A percentile compares a stretch with the other conserved stretches of the same genome.
phyloP scores from a whole-genome alignment of 2,329 filamentous ascomycete species.

The Metarhizium anisopliae region DNA sequence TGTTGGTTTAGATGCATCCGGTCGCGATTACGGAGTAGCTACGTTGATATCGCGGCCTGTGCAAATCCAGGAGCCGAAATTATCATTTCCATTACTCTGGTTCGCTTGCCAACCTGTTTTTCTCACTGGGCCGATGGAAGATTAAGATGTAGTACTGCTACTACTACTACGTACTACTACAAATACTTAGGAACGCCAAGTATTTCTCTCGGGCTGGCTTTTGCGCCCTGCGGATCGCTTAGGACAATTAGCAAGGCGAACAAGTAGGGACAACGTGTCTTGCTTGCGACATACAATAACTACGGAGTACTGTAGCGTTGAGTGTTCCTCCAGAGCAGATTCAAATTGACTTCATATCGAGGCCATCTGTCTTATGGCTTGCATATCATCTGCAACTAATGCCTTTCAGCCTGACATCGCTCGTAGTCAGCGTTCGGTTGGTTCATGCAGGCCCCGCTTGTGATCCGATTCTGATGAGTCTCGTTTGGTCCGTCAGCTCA shows the following conservation, averaged over 20 bases:
- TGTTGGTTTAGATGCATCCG: neutral
- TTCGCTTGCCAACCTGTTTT: neutral
- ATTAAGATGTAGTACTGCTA: neutral
- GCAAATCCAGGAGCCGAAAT: too few species aligned
- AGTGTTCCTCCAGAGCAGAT: neutral
- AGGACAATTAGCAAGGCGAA: neutral
- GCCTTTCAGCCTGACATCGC: constrained; percentile 3
- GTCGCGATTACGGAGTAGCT: neutral
- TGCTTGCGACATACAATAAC: neutral
- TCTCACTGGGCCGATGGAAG: neutral
- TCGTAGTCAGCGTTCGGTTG: neutral
- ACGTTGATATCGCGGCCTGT: too few species aligned
- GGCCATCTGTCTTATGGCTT: constrained; percentile 8
- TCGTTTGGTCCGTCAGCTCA: neutral
- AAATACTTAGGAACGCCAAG: neutral
- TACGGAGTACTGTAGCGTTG: neutral
- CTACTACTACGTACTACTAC: neutral
- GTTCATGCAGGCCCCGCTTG: constrained; percentile 9
- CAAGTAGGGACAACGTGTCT: neutral
- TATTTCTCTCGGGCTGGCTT: constrained; percentile 7
- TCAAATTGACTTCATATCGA: neutral
- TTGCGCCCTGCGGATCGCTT: constrained; percentile 8
- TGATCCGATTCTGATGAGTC: neutral
- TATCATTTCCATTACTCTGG: neutral
- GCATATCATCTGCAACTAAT: constrained; percentile 13